These are phyloP conservation scores for Thecamonas trahens DNA, from an alignment of 78 protist genomes.

Conservation along the genomic window DNA sequence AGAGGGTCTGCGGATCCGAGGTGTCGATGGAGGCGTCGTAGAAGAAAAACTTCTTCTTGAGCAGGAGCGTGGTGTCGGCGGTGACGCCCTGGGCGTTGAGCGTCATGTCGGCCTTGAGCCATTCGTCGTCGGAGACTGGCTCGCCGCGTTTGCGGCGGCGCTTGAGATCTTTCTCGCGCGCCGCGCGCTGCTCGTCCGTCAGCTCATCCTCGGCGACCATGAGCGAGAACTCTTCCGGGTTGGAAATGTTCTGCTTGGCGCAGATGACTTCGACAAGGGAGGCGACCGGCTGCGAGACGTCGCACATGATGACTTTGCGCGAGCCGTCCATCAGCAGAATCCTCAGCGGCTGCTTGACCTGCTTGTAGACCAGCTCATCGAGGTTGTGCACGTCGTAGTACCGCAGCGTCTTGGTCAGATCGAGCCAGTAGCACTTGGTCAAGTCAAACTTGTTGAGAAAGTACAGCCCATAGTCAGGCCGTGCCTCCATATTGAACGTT, in stretches of 20 bases:
- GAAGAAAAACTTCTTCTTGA: conserved; percentile 52
- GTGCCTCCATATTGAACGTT: too few species aligned
- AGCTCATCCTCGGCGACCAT: background rate
- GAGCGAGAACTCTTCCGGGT: background rate
- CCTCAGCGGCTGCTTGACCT: too few species aligned
- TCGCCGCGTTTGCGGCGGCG: too few species aligned
- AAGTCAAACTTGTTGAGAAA: conserved; percentile 12
- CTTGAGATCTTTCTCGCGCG: too few species aligned
- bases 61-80: conserved; percentile 12
- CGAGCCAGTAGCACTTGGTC: conserved; percentile 16
- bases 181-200: too few species aligned
- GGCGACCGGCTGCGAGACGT: background rate
- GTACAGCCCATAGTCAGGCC: too few species aligned
- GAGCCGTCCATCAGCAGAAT: background rate
- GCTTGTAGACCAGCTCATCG: too few species aligned
- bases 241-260: background rate
- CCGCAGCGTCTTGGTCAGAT: conserved; percentile 17
- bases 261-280: background rate
- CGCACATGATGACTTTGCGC: background rate
- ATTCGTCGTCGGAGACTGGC: conserved; percentile 1
- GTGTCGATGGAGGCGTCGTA: conserved; percentile 45
- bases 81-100: background rate
- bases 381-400: too few species aligned
- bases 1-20: conserved; percentile 52
- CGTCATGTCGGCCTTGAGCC: background rate